Evolutionary conservation across 805 yeast genomes (phyloP).

Genomic region (Spathaspora arborariae): DNA sequence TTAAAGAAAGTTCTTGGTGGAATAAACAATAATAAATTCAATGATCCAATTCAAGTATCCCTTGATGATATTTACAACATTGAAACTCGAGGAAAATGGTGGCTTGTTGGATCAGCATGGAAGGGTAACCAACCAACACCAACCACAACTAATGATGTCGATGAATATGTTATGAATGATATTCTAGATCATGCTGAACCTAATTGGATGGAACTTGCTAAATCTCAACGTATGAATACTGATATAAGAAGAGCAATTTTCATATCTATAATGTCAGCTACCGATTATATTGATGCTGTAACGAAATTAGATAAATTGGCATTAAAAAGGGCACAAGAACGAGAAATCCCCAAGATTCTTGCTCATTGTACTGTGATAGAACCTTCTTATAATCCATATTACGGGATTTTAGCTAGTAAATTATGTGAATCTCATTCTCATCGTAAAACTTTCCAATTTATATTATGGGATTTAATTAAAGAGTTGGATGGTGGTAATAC

Average conservation of each 20-base stretch:
- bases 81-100: constrained; percentile 91
- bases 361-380: constrained; percentile 86
- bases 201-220: constrained; percentile 86
- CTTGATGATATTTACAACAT: constrained; percentile 76
- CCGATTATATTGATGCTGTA: constrained; percentile 85
- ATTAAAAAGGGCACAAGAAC: constrained; percentile 72
- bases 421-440: constrained; percentile 71
- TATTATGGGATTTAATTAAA: constrained; percentile 81
- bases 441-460: constrained; percentile 82
- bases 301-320: constrained; percentile 76
- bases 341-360: constrained; percentile 82
- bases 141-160: constrained; percentile 16
- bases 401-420: constrained; percentile 73
- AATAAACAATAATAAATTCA: constrained; percentile 40
- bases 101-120: constrained; percentile 99
- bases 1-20: constrained; percentile 62
- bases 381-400: constrained; percentile 83
- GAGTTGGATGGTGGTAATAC: constrained; percentile 55
- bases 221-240: constrained; percentile 88
- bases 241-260: constrained; percentile 92
- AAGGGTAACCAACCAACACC: constrained; percentile 51
- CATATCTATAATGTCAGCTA: constrained; percentile 91
- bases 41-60: constrained; percentile 81
- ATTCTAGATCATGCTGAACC: constrained; percentile 69
- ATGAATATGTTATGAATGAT: constrained; percentile 49